phyloP scores from a whole-genome alignment of 2,329 filamentous ascomycete genomes.

The Cladosporium cucumerinum region DNA sequence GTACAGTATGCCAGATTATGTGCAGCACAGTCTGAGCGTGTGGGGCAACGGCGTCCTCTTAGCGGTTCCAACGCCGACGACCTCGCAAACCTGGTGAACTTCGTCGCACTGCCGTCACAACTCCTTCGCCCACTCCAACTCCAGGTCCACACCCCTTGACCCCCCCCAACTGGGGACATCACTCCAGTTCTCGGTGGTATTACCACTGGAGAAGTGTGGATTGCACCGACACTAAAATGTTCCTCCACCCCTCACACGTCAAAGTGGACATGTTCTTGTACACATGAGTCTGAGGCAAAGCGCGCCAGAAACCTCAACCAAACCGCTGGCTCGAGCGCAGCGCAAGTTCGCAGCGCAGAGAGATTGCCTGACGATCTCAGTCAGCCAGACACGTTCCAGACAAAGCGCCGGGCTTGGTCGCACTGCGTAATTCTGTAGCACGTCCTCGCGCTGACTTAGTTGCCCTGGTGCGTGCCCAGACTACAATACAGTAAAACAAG shows the following conservation, averaged over 20 bases:
- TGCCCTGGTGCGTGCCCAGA: background rate
- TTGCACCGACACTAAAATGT: slow-evolving; percentile 15
- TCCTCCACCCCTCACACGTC: slow-evolving; percentile 15
- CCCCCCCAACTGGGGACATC: slow-evolving; percentile 3
- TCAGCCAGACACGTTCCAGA: background rate
- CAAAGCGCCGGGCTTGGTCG: background rate
- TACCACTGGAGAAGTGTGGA: slow-evolving; percentile 13
- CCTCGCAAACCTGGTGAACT: background rate
- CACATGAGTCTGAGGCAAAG: background rate
- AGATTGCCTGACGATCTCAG: slow-evolving; percentile 7
- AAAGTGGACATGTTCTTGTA: background rate
- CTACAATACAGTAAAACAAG: background rate
- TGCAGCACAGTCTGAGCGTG: slow-evolving; percentile 1
- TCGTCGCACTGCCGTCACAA: background rate
- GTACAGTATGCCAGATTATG: slow-evolving; percentile 1
- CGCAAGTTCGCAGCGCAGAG: slow-evolving; percentile 4
- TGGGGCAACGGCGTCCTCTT: slow-evolving; percentile 12
- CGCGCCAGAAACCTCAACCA: slow-evolving; percentile 13
- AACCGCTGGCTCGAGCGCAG: slow-evolving; percentile 12
- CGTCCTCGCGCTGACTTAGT: background rate
- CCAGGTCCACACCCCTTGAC: slow-evolving; percentile 10
- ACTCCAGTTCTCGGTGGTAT: slow-evolving; percentile 15
- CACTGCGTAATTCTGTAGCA: background rate
- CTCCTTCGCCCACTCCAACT: slow-evolving; percentile 5
- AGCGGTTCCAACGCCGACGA: slow-evolving; percentile 4